A percentile compares a stretch with the other conserved stretches of the same genome.
These are phyloP conservation scores for Chlorella sp. DNA, from an alignment of 139 green algal genomes.

Conservation along the genomic window DNA sequence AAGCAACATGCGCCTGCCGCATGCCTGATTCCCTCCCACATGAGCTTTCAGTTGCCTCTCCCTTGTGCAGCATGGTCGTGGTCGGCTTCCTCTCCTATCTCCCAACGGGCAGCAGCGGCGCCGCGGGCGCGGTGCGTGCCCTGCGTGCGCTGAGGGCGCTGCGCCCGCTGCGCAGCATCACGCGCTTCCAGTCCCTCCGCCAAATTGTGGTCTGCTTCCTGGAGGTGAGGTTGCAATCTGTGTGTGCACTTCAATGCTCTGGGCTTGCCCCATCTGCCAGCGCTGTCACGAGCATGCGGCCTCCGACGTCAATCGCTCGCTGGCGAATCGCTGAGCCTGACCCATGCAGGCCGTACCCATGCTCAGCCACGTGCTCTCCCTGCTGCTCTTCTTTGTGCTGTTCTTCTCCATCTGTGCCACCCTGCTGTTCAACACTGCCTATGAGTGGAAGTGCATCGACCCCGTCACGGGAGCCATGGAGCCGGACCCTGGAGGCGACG, in stretches of 20 bases:
- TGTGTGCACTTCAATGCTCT: neutral
- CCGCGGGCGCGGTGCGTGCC: slow-evolving; percentile 26
- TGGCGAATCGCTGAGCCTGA: neutral
- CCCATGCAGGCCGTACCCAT: slow-evolving; percentile 65
- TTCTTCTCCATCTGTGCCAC: slow-evolving; percentile 70
- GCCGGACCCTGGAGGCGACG: neutral
- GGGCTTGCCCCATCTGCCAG: neutral
- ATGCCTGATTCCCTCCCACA: too few species aligned
- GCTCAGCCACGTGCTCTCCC: slow-evolving; percentile 54
- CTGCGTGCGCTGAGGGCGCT: slow-evolving; percentile 74
- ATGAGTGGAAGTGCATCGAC: slow-evolving; percentile 50
- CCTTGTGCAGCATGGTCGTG: too few species aligned
- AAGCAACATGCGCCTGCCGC: too few species aligned
- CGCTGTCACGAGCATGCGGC: neutral
- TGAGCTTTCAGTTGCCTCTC: too few species aligned
- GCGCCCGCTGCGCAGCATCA: slow-evolving; percentile 82
- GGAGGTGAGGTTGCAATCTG: slow-evolving; percentile 42
- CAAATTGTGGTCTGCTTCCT: slow-evolving; percentile 77
- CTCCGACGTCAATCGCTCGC: neutral
- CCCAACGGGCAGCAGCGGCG: slow-evolving; percentile 25
- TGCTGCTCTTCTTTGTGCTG: slow-evolving; percentile 78
- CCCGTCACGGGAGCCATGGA: slow-evolving; percentile 21
- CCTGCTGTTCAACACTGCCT: neutral
- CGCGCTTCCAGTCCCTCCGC: slow-evolving; percentile 67
- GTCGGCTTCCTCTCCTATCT: slow-evolving; percentile 66